These are phyloP conservation scores for Leishmania aethiopica DNA, from an alignment of 208 protist species.

Conservation along the genomic window DNA sequence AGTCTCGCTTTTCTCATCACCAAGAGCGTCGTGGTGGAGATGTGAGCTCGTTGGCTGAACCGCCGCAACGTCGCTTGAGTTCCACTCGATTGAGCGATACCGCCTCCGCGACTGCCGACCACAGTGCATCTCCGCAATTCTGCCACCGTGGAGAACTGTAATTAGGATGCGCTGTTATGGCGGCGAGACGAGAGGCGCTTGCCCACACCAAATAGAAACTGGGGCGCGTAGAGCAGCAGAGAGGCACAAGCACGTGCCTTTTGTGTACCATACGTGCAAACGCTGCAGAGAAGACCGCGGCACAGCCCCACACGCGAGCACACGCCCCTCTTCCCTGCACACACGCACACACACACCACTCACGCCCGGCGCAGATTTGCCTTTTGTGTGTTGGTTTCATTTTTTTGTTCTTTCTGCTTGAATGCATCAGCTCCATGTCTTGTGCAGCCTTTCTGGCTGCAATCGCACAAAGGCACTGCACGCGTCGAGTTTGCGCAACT, in stretches of 20 bases:
- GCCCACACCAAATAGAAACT: background rate
- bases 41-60: slow-evolving; percentile 9
- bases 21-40: slow-evolving; percentile 6
- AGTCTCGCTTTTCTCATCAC: slow-evolving; percentile 27
- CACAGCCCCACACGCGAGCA: background rate
- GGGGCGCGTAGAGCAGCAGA: background rate
- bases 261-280: slow-evolving; percentile 1
- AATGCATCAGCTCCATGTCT: background rate
- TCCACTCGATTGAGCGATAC: slow-evolving; percentile 9
- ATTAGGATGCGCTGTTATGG: background rate
- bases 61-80: slow-evolving; percentile 37
- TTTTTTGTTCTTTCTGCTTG: background rate
- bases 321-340: background rate
- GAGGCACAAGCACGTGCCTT: background rate
- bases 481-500: background rate
- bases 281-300: background rate
- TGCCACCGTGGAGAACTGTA: slow-evolving; percentile 12
- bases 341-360: background rate
- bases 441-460: background rate
- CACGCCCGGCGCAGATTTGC: background rate
- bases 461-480: background rate
- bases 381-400: background rate
- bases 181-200: background rate
- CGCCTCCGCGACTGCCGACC: slow-evolving; percentile 8
- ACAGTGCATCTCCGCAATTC: slow-evolving; percentile 16